These are phyloP conservation scores for Tolypocladium nubicola DNA, from an alignment of 2,329 filamentous ascomycete species.

Conservation along the genomic window DNA sequence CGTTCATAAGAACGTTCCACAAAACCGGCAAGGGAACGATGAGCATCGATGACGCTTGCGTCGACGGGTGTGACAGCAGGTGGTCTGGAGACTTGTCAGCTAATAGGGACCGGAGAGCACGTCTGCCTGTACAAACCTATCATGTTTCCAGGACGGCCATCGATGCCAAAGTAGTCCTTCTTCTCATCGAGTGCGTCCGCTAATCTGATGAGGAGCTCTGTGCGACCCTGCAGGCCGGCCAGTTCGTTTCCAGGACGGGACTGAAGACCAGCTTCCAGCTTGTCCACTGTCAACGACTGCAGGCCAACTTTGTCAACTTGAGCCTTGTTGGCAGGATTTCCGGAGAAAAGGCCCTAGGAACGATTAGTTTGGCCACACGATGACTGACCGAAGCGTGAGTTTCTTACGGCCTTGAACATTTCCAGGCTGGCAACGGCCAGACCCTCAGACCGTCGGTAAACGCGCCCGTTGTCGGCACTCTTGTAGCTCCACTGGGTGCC, in stretches of 20 bases:
- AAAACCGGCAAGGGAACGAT: conserved; percentile 80
- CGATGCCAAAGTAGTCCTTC: conserved; percentile 71
- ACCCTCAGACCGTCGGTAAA: conserved; percentile 80
- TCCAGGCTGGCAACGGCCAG: conserved; percentile 68
- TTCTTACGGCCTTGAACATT: conserved; percentile 72
- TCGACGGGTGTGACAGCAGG: conserved; percentile 82
- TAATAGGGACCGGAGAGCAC: neutral
- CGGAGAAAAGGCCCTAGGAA: conserved; percentile 67
- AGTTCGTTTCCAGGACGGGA: conserved; percentile 72
- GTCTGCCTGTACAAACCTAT: conserved; percentile 49
- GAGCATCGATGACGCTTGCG: conserved; percentile 77
- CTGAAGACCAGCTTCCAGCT: conserved; percentile 74
- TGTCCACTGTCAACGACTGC: conserved; percentile 60
- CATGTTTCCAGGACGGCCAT: conserved; percentile 86
- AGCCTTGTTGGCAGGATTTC: conserved; percentile 67
- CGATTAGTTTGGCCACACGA: conserved; percentile 7
- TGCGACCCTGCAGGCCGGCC: conserved; percentile 74
- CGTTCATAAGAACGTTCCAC: conserved; percentile 85
- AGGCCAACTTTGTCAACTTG: conserved; percentile 84
- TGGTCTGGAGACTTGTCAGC: conserved; percentile 54
- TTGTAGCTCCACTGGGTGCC: conserved; percentile 89
- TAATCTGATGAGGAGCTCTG: conserved; percentile 66
- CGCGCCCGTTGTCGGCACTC: conserved; percentile 74
- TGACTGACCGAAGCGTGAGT: neutral
- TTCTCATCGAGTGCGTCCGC: conserved; percentile 65